Percentiles rank a stretch among this genome's conserved stretches.
These are phyloP conservation scores for Ascochyta viciae-villosae DNA, from an alignment of 2,329 filamentous ascomycete genomes.

Conservation along the genomic window DNA sequence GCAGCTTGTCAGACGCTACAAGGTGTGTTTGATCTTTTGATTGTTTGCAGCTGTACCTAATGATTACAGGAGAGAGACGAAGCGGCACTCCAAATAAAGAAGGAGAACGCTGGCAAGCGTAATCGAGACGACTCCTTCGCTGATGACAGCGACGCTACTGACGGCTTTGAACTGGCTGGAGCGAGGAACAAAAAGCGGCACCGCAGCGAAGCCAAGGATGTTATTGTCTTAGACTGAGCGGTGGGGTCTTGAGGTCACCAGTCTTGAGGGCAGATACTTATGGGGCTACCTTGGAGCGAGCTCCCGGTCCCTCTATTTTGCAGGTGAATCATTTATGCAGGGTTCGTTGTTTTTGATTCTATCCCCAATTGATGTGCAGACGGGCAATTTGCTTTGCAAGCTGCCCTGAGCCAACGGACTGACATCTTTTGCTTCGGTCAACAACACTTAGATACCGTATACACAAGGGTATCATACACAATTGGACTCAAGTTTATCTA, in stretches of 20 bases:
- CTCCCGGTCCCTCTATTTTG: not conserved
- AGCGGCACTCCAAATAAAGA: not conserved
- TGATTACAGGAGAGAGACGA: not conserved
- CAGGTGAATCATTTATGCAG: too few species aligned
- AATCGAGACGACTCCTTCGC: not conserved
- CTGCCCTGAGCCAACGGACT: too few species aligned
- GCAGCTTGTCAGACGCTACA: not conserved
- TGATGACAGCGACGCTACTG: not conserved
- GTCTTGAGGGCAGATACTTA: not conserved
- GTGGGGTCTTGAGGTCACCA: not conserved
- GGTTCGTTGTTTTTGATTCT: too few species aligned
- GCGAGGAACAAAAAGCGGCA: not conserved
- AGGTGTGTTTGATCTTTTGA: not conserved
- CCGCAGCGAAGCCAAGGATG: not conserved
- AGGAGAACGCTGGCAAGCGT: not conserved
- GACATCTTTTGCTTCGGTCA: too few species aligned
- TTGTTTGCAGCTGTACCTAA: not conserved
- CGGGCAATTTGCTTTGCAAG: too few species aligned
- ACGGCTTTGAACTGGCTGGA: not conserved
- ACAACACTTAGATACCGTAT: too few species aligned
- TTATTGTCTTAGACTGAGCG: not conserved
- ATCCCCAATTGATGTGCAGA: too few species aligned
- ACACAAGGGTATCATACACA: too few species aligned
- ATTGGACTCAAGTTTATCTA: too few species aligned
- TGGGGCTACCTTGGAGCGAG: not conserved